These are phyloP conservation scores for Moniliophthora roreri DNA, from an alignment of 1,284 basidiomycete genomes.

Conservation along the genomic window DNA sequence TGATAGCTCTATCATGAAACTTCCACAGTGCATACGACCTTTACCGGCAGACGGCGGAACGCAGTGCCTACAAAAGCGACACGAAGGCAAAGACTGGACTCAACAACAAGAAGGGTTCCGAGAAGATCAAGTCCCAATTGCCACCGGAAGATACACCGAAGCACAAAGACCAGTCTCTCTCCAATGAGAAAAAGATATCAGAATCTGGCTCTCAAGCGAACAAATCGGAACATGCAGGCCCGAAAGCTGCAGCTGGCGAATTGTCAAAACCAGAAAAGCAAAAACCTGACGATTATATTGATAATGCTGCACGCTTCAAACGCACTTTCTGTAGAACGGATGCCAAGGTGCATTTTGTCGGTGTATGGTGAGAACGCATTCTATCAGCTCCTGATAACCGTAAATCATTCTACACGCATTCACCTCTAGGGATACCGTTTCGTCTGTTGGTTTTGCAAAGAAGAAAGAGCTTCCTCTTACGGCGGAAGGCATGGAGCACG, in stretches of 20 bases:
- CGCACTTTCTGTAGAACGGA: slow-evolving; percentile 25
- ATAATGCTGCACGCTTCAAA: slow-evolving; percentile 22
- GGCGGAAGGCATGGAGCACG: slow-evolving; percentile 18
- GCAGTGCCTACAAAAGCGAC: too few species aligned
- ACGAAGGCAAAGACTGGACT: too few species aligned
- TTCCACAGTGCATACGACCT: slow-evolving; percentile 35
- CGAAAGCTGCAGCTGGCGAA: too few species aligned
- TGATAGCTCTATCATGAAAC: background rate
- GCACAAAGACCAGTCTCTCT: too few species aligned
- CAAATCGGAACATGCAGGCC: too few species aligned
- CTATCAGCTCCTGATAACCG: too few species aligned
- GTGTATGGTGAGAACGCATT: slow-evolving; percentile 31
- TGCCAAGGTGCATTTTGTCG: slow-evolving; percentile 32
- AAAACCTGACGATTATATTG: background rate
- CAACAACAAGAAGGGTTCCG: too few species aligned
- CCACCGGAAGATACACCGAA: too few species aligned
- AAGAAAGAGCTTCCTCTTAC: slow-evolving; percentile 20
- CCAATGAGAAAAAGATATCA: too few species aligned
- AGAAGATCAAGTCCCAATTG: too few species aligned
- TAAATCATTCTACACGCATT: background rate
- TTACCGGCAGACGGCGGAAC: slow-evolving; percentile 19
- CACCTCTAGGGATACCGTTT: slow-evolving; percentile 25
- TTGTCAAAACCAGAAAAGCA: too few species aligned
- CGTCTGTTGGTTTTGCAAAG: slow-evolving; percentile 23
- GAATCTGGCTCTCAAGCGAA: too few species aligned